Evolutionary conservation across 2,329 filamentous ascomycete genomes (phyloP), one percentile per base, ranked within the genome.

Genomic region (Venturia aucupariae): DNA sequence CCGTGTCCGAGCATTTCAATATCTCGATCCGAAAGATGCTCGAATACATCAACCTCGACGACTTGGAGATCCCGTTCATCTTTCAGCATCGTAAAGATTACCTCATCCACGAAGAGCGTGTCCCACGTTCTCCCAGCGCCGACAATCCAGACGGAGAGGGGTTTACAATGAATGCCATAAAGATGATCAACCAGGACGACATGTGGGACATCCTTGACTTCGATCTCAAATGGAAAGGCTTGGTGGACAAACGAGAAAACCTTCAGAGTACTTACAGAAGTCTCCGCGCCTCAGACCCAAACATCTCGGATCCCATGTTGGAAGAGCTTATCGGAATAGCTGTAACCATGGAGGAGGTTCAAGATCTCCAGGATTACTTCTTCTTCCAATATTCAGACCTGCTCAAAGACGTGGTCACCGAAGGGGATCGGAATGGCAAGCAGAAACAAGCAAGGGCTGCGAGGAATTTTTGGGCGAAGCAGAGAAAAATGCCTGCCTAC

Each of bases 21-120:
- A 90, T 90, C 70, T 90, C 93, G 5, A 88, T 99, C 64, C 87
- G 87, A 69, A 96, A 96, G 75, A 92, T 97, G 13, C 82, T 99
- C 46, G 90, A 97, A 71, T 97, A 97, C 73, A 91, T 99, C 76
- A 90, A 96, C 61, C 86, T 93, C 4, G 92, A 97, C 68, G 90
- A 96, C 69, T 91, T 93, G 70, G 94, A 99, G 75, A 92, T 97
- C 1, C 93, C 94, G 0, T 99, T 96, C 75, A 94, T 99, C 69
- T 97, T 97, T 75, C 93, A 97, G 75, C 94, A 99, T 72, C 90
- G 94, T 67, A 96, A 97, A 76, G 94, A 99, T 74, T 99, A 97
- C 72, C 83, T 99, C 54, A 95, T 99, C 65, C 91, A 97, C 71
- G 88, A 93, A 68, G 83, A 84, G 10, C 86, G 91, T 70, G 86